Conservation (phyloP, 495 filamentous ascomycete species). For the Podospora sp. region DNA sequence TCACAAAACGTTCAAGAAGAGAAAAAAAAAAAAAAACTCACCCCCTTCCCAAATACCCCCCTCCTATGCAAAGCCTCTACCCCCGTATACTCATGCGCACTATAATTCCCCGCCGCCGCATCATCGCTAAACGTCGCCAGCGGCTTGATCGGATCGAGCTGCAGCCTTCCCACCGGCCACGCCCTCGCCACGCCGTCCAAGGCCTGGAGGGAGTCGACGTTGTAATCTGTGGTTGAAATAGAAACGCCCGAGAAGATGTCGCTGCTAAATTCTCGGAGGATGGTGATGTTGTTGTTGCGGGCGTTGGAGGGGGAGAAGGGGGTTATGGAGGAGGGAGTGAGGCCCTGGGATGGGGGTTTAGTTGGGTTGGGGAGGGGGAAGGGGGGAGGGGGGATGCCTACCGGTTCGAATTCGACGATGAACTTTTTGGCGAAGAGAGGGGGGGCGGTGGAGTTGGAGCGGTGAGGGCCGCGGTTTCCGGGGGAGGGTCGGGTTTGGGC, state of each 20-base stretch:
- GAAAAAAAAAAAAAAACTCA: neutral
- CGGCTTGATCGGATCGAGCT: slow-evolving; percentile 16
- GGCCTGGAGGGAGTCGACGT: slow-evolving; percentile 29
- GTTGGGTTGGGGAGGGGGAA: neutral
- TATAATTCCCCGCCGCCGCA: slow-evolving; percentile 31
- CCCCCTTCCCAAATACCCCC: slow-evolving; percentile 37
- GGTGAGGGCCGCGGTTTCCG: neutral
- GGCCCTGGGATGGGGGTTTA: neutral
- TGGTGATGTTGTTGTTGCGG: no score
- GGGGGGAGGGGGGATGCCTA: neutral
- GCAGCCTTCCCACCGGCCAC: slow-evolving; percentile 32
- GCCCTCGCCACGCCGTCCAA: slow-evolving; percentile 30
- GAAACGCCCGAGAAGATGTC: slow-evolving; percentile 8
- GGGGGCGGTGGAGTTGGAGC: neutral
- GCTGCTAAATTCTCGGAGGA: neutral
- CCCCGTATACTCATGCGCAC: slow-evolving; percentile 34
- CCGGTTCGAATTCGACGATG: neutral
- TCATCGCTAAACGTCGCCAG: slow-evolving; percentile 26
- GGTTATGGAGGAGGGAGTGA: neutral
- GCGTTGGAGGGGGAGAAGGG: neutral
- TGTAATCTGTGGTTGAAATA: slow-evolving; percentile 3
- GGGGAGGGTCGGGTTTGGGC: neutral
- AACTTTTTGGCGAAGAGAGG: neutral
- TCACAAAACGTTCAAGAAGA: no score
- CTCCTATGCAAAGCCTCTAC: slow-evolving; percentile 37